Percentiles rank a stretch among this genome's conserved stretches.
Conservation (phyloP, 257 asterid species). For the Solanum etuberosum region DNA sequence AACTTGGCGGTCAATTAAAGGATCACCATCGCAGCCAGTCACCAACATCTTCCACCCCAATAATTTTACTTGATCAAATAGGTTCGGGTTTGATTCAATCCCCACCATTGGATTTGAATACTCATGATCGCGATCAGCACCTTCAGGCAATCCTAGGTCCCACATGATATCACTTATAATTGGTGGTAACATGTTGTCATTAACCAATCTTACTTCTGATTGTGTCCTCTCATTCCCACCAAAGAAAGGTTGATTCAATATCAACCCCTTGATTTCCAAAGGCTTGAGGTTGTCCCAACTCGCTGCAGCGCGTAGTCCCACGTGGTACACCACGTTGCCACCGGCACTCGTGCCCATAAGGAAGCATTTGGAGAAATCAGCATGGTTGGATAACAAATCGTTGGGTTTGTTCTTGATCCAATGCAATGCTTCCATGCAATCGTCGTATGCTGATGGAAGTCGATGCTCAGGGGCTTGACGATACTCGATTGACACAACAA, state of each 20-base stretch:
- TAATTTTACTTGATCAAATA: not conserved
- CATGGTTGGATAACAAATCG: slow-evolving; percentile 5
- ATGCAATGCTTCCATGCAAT: slow-evolving; percentile 6
- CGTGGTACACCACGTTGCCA: slow-evolving; percentile 10
- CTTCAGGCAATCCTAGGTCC: not conserved
- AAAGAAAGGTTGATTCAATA: not conserved
- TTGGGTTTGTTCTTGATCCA: slow-evolving; percentile 8
- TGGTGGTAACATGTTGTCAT: not conserved
- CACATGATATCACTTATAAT: not conserved
- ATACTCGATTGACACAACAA: slow-evolving; percentile 11
- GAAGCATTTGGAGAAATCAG: slow-evolving; percentile 8
- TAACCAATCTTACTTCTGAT: not conserved
- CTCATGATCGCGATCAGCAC: not conserved
- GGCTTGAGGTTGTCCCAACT: not conserved
- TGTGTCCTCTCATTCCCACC: not conserved
- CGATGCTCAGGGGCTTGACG: slow-evolving; percentile 20
- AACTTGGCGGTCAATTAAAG: not conserved
- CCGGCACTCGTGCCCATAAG: slow-evolving; percentile 21
- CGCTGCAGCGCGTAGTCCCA: not conserved
- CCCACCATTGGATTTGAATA: not conserved
- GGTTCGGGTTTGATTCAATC: not conserved
- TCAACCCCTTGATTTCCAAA: not conserved
- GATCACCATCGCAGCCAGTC: not conserved
- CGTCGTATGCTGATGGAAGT: slow-evolving; percentile 23
- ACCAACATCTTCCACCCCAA: not conserved